Percentiles rank a stretch among this genome's conserved stretches.
Conservation (phyloP, 441 rosid genomes). For the Isatis lusitanica region DNA sequence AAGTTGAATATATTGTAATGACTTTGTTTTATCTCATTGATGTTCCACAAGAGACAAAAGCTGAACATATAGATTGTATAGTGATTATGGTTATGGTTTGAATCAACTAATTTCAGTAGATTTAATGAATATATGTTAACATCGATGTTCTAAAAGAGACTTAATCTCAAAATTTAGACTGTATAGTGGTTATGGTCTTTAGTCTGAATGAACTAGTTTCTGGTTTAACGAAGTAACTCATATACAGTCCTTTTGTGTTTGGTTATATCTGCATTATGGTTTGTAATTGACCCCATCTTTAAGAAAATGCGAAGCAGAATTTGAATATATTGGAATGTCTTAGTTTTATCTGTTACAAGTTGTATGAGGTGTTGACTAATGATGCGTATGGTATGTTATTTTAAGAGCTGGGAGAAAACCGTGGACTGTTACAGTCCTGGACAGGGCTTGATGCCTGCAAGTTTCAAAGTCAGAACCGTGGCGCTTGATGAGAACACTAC, state of each 20-base stretch:
- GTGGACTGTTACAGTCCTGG: slow-evolving; percentile 98
- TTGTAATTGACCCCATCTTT: no score
- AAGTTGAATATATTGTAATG: no score
- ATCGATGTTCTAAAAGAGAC: not conserved
- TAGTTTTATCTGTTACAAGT: not conserved
- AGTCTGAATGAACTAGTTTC: not conserved
- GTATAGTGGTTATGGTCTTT: not conserved
- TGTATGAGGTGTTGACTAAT: not conserved
- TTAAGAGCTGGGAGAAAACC: slow-evolving; percentile 96
- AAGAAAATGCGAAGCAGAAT: no score
- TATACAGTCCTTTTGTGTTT: not conserved
- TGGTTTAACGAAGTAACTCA: not conserved
- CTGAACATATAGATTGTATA: no score
- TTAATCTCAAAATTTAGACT: not conserved
- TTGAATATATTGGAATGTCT: no score
- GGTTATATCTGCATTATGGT: not conserved
- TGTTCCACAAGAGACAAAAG: not conserved
- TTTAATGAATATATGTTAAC: no score
- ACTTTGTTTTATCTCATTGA: no score
- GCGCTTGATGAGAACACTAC: slow-evolving; percentile 71
- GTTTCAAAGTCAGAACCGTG: slow-evolving; percentile 89
- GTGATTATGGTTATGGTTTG: no score
- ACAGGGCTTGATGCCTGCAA: slow-evolving; percentile 96
- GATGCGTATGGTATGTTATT: slow-evolving; percentile 13
- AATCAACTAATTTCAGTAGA: no score